Percentiles rank a stretch among this genome's conserved stretches.
Conservation (phyloP, 2,329 filamentous ascomycete genomes). For the Aureobasidium lini region DNA sequence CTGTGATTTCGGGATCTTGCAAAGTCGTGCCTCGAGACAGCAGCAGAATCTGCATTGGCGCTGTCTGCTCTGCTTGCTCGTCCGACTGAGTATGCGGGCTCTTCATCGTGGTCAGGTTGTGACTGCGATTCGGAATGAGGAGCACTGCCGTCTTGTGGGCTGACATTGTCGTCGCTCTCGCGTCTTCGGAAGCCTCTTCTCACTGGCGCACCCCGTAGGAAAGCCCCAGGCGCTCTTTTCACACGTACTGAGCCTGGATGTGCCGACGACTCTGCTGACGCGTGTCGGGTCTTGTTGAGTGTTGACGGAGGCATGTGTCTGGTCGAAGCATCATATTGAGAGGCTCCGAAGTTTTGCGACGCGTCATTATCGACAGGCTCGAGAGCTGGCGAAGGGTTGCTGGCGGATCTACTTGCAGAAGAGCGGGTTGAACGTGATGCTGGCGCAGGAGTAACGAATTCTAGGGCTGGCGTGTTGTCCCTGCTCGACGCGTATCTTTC, state of each 20-base stretch:
- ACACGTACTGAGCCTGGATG: slow-evolving; percentile 68
- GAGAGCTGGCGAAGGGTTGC: slow-evolving; percentile 29
- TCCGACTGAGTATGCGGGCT: slow-evolving; percentile 10
- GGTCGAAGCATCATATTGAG: background rate
- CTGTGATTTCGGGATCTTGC: slow-evolving; percentile 21
- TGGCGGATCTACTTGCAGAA: slow-evolving; percentile 21
- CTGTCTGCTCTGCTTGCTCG: slow-evolving; percentile 25
- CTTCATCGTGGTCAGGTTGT: background rate
- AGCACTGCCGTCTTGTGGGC: slow-evolving; percentile 26
- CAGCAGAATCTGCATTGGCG: slow-evolving; percentile 21
- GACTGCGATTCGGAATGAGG: background rate
- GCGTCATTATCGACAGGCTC: slow-evolving; percentile 1
- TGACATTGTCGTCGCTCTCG: slow-evolving; percentile 42
- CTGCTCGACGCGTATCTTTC: slow-evolving; percentile 16
- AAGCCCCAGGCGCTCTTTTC: slow-evolving; percentile 69
- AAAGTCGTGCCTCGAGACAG: slow-evolving; percentile 30
- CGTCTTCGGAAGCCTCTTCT: slow-evolving; percentile 60
- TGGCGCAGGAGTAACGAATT: slow-evolving; percentile 31
- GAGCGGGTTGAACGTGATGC: slow-evolving; percentile 23
- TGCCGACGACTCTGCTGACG: slow-evolving; percentile 53
- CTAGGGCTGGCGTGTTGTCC: slow-evolving; percentile 27
- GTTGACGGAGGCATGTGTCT: slow-evolving; percentile 33
- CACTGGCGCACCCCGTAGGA: slow-evolving; percentile 67
- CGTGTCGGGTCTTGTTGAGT: slow-evolving; percentile 41
- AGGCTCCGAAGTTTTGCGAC: background rate